Evolutionary conservation across 371 early-diverging fungal species (phyloP), one percentile per base, ranked within the genome.

Genomic region (Mucor circinelloides): DNA sequence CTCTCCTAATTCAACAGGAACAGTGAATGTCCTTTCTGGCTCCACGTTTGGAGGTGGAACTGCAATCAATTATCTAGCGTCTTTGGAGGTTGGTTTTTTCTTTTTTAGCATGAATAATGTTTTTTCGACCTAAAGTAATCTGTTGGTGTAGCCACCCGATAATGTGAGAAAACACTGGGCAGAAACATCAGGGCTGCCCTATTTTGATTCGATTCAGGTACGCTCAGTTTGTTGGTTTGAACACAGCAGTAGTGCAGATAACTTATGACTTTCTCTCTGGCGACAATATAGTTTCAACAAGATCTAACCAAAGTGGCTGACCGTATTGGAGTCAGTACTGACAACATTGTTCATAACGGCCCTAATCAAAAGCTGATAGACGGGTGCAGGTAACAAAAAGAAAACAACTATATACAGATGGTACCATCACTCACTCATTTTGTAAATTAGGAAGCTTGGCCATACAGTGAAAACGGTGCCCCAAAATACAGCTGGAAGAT

Each of bases 1-100:
- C 3, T 23, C 82, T 32, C 19, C 78, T 3, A 69, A 75, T 4
- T 54, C 65, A 10, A 82, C 84, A 60, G 82, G 80, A 21, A 64
- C 67, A 5, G 64, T 91, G 2, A 65, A 60, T 6, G 48, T 85
- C 15, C 61, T 87, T 19, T 84, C 86, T 0, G 91, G 89, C 12
- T 62, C 68, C 7, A 44, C 34, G 7, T 86, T 88, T 75, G 92
- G 91, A 28, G 90, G 92, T 55, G 91, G 91, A 23, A 87, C 90
- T 23, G 76, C 85, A 0, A 72, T 90, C 40, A 82, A 82, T 68
- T 87, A 87, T 82, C 75, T 78, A 32, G 90, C 85, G 2, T 87
- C 85, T 9, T 73, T 91, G 27, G 27, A 52, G 28, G 52, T 52
- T 10, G 8, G 9, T 25, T 25, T 19, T n/a, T n/a, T n/a, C n/a